Percentiles rank a stretch among this genome's conserved stretches.
phyloP scores from a whole-genome alignment of 805 yeast genomes.

The Suhomyces tanzawaensis region DNA sequence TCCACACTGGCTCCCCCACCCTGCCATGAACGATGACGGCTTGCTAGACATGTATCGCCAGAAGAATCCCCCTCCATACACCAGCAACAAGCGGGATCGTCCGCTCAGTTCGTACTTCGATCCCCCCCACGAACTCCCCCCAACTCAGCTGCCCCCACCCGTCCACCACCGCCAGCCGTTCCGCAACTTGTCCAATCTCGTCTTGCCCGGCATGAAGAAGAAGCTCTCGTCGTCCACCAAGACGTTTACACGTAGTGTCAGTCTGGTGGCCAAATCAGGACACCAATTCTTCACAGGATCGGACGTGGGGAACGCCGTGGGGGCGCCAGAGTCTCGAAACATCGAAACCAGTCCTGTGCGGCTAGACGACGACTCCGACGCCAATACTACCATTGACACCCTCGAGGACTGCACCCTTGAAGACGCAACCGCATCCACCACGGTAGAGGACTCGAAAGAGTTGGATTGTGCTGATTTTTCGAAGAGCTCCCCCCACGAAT shows the following conservation, averaged over 20 bases:
- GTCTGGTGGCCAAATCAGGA: constrained; percentile 19
- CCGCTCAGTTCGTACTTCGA: constrained; percentile 38
- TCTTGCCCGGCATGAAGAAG: constrained; percentile 20
- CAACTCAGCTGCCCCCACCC: constrained; percentile 15
- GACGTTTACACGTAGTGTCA: constrained; percentile 18
- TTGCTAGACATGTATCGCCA: background rate
- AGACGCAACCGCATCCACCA: too few species aligned
- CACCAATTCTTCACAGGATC: constrained; percentile 14
- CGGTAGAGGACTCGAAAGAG: too few species aligned
- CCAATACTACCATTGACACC: too few species aligned
- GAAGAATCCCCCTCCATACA: constrained; percentile 9
- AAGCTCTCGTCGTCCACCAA: constrained; percentile 19
- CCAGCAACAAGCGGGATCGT: constrained; percentile 19
- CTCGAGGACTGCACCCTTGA: too few species aligned
- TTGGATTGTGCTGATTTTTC: too few species aligned
- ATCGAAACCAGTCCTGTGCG: too few species aligned
- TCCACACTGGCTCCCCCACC: background rate
- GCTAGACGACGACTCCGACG: too few species aligned
- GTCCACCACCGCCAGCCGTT: constrained; percentile 24
- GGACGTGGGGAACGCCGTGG: too few species aligned
- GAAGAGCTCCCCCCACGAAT: too few species aligned
- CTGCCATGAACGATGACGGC: constrained; percentile 7
- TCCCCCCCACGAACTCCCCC: constrained; percentile 18
- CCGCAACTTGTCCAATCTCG: constrained; percentile 21
- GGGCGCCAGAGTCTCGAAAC: too few species aligned